A percentile compares a stretch with the other conserved stretches of the same genome.
These are phyloP conservation scores for Solanum raphanifolium DNA, from an alignment of 257 asterid species.

Conservation along the genomic window DNA sequence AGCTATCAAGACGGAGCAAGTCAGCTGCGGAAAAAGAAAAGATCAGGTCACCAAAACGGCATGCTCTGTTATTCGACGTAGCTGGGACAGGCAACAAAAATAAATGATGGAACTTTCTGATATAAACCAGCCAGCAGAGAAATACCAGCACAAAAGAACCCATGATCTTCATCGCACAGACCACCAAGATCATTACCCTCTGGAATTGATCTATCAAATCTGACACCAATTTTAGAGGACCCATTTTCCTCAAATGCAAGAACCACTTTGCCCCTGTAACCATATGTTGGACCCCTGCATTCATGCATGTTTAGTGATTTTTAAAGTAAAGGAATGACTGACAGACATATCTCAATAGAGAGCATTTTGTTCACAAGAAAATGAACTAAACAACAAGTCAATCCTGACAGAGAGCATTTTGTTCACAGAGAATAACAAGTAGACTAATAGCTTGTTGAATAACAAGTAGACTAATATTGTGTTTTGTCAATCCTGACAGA, in stretches of 20 bases:
- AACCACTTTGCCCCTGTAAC: conserved; percentile 73
- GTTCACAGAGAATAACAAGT: neutral
- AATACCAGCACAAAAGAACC: conserved; percentile 4
- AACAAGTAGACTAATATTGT: neutral
- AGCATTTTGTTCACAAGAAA: neutral
- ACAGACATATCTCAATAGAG: neutral
- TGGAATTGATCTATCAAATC: neutral
- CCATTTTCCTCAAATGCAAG: conserved; percentile 85
- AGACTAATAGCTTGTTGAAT: neutral
- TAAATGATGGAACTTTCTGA: neutral
- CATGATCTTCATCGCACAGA: conserved; percentile 2
- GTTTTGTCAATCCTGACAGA: neutral
- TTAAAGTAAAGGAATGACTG: neutral
- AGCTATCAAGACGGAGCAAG: conserved; percentile 63
- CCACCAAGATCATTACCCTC: conserved; percentile 1
- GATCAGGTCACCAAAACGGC: neutral
- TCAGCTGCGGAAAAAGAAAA: conserved; percentile 51
- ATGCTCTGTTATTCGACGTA: neutral
- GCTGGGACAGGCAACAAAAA: neutral
- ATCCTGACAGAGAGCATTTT: neutral
- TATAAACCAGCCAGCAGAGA: neutral
- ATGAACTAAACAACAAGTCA: neutral
- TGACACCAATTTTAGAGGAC: conserved; percentile 14
- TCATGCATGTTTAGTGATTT: neutral
- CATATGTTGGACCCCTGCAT: conserved; percentile 71